phyloP scores from a whole-genome alignment of 139 green algal genomes.

The Chlorella sp. region DNA sequence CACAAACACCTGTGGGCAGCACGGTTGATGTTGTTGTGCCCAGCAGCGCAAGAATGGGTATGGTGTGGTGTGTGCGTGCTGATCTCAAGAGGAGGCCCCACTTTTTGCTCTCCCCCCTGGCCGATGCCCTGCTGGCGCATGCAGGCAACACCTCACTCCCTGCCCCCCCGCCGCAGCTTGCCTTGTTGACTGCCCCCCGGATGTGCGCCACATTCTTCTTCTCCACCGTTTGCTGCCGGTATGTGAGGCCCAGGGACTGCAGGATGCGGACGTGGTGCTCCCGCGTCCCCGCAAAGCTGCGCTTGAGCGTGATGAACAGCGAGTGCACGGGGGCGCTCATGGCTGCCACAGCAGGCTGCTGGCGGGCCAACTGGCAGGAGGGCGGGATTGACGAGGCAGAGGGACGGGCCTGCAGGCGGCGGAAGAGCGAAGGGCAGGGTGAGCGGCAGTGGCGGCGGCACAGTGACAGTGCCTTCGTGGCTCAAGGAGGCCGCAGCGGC shows the following conservation, averaged over 20 bases:
- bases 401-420: not conserved
- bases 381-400: not conserved
- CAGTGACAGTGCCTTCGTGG: too few relatives aligned
- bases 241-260: constrained; percentile 46
- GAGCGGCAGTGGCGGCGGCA: too few relatives aligned
- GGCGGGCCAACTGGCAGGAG: too few relatives aligned
- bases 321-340: constrained; percentile 34
- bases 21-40: too few relatives aligned
- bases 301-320: constrained; percentile 60
- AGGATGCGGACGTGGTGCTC: constrained; percentile 53
- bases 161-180: not conserved
- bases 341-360: not conserved
- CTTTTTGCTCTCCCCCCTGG: not conserved
- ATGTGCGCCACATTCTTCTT: constrained; percentile 43
- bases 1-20: too few relatives aligned
- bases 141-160: too few relatives aligned
- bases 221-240: constrained; percentile 57
- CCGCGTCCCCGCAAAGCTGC: constrained; percentile 60
- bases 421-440: not conserved
- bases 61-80: not conserved
- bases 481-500: too few relatives aligned
- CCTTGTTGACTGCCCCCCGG: constrained; percentile 60
- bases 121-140: too few relatives aligned
- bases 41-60: not conserved
- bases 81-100: not conserved